Conservation (phyloP, 2,329 filamentous ascomycete species). For the Reticulascus tulasneorum region DNA sequence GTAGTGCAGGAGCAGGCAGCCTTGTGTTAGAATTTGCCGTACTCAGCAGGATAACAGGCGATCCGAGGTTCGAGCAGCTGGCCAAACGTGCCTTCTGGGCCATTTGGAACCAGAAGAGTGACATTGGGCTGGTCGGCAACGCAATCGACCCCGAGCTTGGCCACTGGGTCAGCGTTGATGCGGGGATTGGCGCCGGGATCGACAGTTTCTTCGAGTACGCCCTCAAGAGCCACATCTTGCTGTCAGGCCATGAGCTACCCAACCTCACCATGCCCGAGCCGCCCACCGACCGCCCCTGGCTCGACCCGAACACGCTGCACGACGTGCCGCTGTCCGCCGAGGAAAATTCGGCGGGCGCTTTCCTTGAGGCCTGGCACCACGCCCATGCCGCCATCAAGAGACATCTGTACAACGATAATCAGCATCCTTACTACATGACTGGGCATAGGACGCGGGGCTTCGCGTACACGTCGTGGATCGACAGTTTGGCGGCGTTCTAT, state of each 20-base stretch:
- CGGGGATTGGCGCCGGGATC: constrained; percentile 94
- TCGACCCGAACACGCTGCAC: constrained; percentile 63
- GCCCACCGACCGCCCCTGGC: constrained; percentile 34
- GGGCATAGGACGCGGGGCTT: constrained; percentile 86
- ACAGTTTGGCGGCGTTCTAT: constrained; percentile 93
- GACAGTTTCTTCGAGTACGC: constrained; percentile 99
- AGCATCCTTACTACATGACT: constrained; percentile 91
- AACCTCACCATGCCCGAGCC: constrained; percentile 43
- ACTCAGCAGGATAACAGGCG: constrained; percentile 81
- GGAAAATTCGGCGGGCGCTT: constrained; percentile 71
- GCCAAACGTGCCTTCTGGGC: constrained; percentile 95
- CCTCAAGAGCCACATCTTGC: constrained; percentile 85
- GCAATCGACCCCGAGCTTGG: constrained; percentile 91
- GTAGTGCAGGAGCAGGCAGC: constrained; percentile 93
- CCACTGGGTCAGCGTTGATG: constrained; percentile 80
- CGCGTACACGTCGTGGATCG: constrained; percentile 87
- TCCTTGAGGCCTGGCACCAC: constrained; percentile 78
- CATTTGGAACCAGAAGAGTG: constrained; percentile 85
- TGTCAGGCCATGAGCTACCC: constrained; percentile 68
- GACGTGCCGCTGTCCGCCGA: constrained; percentile 53
- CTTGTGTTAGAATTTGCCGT: constrained; percentile 91
- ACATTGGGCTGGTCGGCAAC: constrained; percentile 82
- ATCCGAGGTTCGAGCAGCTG: constrained; percentile 80
- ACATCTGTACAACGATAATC: constrained; percentile 81
- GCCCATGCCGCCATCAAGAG: constrained; percentile 84